Evolutionary conservation across 371 early-diverging fungal genomes (phyloP), one percentile per base, ranked within the genome.

Genomic region (Dinochytrium kinnereticum): DNA sequence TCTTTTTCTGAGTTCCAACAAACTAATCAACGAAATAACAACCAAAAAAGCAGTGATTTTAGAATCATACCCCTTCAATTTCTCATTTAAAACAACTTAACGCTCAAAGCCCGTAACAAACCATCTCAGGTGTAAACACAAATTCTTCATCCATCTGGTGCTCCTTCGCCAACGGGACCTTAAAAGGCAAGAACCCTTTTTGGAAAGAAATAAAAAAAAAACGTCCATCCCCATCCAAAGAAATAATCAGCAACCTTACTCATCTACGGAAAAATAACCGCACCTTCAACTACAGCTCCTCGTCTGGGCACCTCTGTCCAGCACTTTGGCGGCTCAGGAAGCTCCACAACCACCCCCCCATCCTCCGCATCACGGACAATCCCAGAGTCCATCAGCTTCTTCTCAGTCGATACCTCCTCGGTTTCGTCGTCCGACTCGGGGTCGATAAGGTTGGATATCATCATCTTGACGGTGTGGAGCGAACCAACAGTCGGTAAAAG

Each of bases 81-180:
- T n/a, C n/a, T n/a, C n/a, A n/a, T n/a, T n/a, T n/a, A n/a, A n/a
- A n/a, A n/a, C n/a, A n/a, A n/a, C n/a, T n/a, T n/a, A n/a, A n/a
- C 10, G 57, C 7, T 55, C 17, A 17, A 17, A 30, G n/a, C n/a
- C n/a, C 57, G 57, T 21, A 55, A 17, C 39, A 2, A 26, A 66
- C 66, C 66, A 66, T 66, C 17, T 66, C 66, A 7, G 66, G 66
- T n/a, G 66, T 66, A 28, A 66, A 66, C 24, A 44, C 34, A 66
- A 40, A 33, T 30, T 66, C 66, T 33, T 66, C 66, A 33, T 66
- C 66, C 66, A 66, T 66, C 13, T 44, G 5, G 30, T 66, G 37
- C n/a, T 3, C 10, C 36, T n/a, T 33, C 10, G 13, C 40, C 7
- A 66, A 2, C 7, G 66, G 66, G 2, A 44, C 44, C 44, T 66